These are phyloP conservation scores for Stephanodiscus minutulus DNA, from an alignment of 108 stramenopile genomes.

Conservation along the genomic window DNA sequence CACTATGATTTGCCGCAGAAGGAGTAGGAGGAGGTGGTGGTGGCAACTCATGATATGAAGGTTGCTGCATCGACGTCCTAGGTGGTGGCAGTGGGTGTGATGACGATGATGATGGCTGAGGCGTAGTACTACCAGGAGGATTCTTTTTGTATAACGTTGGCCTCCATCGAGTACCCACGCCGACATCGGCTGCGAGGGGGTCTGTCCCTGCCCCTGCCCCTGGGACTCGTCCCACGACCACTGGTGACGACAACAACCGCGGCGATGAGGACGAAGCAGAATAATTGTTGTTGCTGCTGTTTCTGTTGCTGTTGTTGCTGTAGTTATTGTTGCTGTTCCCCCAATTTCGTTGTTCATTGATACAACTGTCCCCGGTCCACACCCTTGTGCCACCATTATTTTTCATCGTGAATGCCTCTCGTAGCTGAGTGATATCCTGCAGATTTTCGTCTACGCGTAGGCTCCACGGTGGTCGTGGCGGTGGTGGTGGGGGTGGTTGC, in stretches of 20 bases:
- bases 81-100: background rate
- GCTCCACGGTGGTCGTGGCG: background rate
- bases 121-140: background rate
- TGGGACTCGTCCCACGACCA: too few species aligned
- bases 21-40: too few species aligned
- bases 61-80: background rate
- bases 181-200: background rate
- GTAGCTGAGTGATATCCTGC: constrained; percentile 32
- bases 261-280: background rate
- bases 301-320: too few species aligned
- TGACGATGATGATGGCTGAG: too few species aligned
- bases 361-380: too few species aligned
- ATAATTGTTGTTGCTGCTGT: too few species aligned
- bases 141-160: constrained; percentile 20
- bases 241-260: too few species aligned
- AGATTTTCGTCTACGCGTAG: constrained; percentile 3
- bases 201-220: background rate
- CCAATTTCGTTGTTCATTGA: too few species aligned
- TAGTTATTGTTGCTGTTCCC: background rate
- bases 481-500: too few species aligned
- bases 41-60: constrained; percentile 5
- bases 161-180: constrained; percentile 7
- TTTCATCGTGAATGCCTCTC: constrained; percentile 41
- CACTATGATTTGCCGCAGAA: background rate
- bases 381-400: too few species aligned